Conservation (phyloP, 768 basidiomycete species). For the Trametes punicea region DNA sequence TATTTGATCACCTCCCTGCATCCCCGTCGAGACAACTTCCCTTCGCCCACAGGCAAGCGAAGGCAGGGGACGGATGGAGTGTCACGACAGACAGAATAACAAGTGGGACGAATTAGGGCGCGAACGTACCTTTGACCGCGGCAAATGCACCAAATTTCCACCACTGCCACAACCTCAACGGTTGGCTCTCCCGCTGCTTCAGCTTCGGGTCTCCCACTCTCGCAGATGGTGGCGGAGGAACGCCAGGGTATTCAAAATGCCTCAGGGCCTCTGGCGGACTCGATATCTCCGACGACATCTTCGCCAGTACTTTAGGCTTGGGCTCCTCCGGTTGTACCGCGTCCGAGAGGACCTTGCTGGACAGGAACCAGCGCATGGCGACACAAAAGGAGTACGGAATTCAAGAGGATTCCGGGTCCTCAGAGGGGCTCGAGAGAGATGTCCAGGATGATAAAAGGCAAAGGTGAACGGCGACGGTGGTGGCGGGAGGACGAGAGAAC, state of each 20-base stretch:
- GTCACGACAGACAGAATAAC: background rate
- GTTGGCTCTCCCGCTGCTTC: slow-evolving; percentile 52
- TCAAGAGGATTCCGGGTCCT: background rate
- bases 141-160: slow-evolving; percentile 57
- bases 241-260: slow-evolving; percentile 66
- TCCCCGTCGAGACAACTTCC: background rate
- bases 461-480: background rate
- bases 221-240: slow-evolving; percentile 66
- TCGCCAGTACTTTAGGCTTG: background rate
- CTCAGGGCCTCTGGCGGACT: slow-evolving; percentile 30
- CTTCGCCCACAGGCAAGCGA: background rate
- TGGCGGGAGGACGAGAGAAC: slow-evolving; percentile 15
- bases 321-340: slow-evolving; percentile 6
- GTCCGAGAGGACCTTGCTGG: slow-evolving; percentile 1
- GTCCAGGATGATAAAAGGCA: slow-evolving; percentile 4
- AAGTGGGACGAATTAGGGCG: background rate
- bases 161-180: slow-evolving; percentile 63
- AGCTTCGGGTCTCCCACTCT: slow-evolving; percentile 62
- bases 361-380: slow-evolving; percentile 14
- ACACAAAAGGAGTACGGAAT: background rate
- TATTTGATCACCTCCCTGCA: slow-evolving; percentile 12
- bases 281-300: slow-evolving; percentile 2
- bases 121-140: slow-evolving; percentile 57
- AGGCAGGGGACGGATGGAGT: background rate
- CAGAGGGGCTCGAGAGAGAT: background rate